phyloP scores from a whole-genome alignment of 2,329 filamentous ascomycete genomes.

The Xylariaceae sp. region DNA sequence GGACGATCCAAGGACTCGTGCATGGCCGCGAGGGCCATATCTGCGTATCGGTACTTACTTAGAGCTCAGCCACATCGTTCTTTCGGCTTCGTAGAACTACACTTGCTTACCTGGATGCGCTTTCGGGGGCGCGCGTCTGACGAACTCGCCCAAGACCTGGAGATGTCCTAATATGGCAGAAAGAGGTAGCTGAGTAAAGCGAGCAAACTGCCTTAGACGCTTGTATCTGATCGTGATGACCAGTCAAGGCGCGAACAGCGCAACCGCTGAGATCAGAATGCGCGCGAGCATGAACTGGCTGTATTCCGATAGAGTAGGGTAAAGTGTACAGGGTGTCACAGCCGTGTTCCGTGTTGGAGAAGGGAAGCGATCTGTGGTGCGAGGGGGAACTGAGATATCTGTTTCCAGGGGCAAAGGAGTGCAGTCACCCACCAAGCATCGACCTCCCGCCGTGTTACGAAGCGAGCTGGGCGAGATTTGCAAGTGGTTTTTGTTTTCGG shows the following conservation, averaged over 20 bases:
- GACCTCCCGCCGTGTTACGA: no score
- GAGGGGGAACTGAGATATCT: no score
- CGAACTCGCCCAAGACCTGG: constrained; percentile 6
- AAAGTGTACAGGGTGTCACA: no score
- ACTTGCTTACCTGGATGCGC: constrained; percentile 7
- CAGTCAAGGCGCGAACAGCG: constrained; percentile 6
- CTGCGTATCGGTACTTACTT: no score
- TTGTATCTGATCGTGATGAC: constrained; percentile 5
- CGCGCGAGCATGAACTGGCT: background rate
- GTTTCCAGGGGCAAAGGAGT: no score
- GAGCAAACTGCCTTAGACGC: constrained; percentile 6
- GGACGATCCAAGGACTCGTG: constrained; percentile 7
- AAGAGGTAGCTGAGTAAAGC: constrained; percentile 8
- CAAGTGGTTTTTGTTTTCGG: no score
- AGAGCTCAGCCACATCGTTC: background rate
- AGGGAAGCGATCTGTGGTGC: no score
- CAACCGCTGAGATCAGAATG: constrained; percentile 14
- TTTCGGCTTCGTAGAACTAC: background rate
- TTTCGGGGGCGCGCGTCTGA: constrained; percentile 2
- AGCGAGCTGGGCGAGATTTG: no score
- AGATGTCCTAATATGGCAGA: constrained; percentile 6
- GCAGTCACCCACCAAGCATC: no score
- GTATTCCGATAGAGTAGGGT: background rate
- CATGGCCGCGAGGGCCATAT: constrained; percentile 8
- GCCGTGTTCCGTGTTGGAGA: no score